phyloP scores from a whole-genome alignment of 257 asterid species.

The Petunia axillaris region DNA sequence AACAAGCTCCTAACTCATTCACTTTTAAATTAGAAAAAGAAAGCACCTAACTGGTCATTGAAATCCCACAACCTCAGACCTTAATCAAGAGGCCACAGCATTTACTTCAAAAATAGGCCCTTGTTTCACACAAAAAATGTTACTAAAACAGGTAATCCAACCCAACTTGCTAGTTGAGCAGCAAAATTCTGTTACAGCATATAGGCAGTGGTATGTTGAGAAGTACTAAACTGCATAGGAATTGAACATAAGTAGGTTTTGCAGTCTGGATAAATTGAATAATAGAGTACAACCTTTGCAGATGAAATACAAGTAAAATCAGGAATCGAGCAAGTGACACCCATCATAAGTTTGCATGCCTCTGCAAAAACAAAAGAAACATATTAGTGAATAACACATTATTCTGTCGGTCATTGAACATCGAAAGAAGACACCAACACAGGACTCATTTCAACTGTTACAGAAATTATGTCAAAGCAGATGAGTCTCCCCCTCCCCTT shows the following conservation, averaged over 20 bases:
- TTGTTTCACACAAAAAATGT: background rate
- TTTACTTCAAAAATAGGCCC: background rate
- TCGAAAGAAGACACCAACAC: background rate
- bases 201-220: background rate
- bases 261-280: slow-evolving; percentile 11
- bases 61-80: slow-evolving; percentile 1
- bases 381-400: slow-evolving; percentile 1
- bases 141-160: background rate
- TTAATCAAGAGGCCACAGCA: slow-evolving; percentile 1
- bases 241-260: background rate
- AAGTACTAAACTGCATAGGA: background rate
- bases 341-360: slow-evolving; percentile 90
- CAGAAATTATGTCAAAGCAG: background rate
- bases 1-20: slow-evolving; percentile 19
- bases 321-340: slow-evolving; percentile 86
- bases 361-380: slow-evolving; percentile 50
- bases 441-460: background rate
- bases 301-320: slow-evolving; percentile 90
- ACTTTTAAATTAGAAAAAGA: slow-evolving; percentile 5
- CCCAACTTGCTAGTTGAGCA: background rate
- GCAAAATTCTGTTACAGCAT: background rate
- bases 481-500: background rate
- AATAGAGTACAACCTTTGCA: slow-evolving; percentile 66
- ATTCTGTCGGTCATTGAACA: background rate
- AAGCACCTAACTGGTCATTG: background rate